Base-by-base conservation (phyloP, 495 filamentous ascomycete species). In the Letharia columbiana region DNA sequence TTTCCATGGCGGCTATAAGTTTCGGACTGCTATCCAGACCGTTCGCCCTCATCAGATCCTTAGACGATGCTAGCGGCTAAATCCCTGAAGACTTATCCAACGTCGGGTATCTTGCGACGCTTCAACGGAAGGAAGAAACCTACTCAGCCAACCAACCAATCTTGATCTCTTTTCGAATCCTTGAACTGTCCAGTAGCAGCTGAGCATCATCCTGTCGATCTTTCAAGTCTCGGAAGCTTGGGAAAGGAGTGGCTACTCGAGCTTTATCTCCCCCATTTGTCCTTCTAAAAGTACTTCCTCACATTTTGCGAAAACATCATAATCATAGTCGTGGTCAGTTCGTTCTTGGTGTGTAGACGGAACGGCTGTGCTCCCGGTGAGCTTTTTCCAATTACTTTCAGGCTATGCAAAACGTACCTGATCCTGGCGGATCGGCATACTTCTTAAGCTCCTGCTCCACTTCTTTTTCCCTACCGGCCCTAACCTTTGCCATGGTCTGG, bases 401-500 rank as follows among this genome's bases (percentile, higher is more conserved):
- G 31, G 4, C 33, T 20, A 37, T 37, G 10, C 33, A 57, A 20
- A 8, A 47, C 47, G 65, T 70, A 65, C 70, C 66, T 12, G 70
- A 67, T 13, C 67, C 66, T 20, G 35, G 69, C 41, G 67, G 68
- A 50, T 73, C 70, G 5, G 62, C 62, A 28, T 71, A 72, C 31
- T 64, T 28, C 13, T 54, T n/a, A 2, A 72, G 39, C 42, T 72
- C 47, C 39, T 67, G 47, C 37, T 69, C 62, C n/a, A 73, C 64
- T 35, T 67, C 50, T 9, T 49, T 61, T 41, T 73, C 72, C 56
- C 45, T 28, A 47, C 63, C 66, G n/a, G 60, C 62, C 37, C 71
- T 65, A n/a, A 71, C 73, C 3, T 61, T 70, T 0, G 73, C 74
- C 20, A 74, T 33, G 23, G 69, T 70, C 63, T 82, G 79, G 10